Evolutionary conservation across 1,284 basidiomycete genomes (phyloP).

Genomic region (Puccinia hordei): DNA sequence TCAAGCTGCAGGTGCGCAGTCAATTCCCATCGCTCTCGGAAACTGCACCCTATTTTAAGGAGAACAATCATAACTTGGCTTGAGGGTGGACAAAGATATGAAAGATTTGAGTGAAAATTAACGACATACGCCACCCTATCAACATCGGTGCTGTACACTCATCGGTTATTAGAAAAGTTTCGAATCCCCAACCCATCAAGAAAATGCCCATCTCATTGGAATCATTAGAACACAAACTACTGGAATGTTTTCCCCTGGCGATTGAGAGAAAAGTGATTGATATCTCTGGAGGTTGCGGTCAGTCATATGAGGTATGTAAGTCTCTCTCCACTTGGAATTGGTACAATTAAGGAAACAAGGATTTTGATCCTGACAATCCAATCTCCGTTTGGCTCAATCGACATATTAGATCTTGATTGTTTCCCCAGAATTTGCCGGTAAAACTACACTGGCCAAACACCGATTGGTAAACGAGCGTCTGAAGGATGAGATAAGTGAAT

Average conservation of each 20-base stretch:
- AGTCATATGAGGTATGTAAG: conserved; percentile 40
- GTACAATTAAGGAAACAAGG: no score
- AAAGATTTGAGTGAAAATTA: no score
- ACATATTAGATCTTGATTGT: conserved; percentile 35
- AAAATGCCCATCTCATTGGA: conserved; percentile 38
- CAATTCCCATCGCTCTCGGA: no score
- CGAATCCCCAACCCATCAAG: not conserved
- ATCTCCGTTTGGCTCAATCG: not conserved
- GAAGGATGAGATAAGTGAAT: conserved; percentile 29
- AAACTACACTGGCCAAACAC: conserved; percentile 33
- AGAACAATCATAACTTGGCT: no score
- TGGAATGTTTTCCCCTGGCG: conserved; percentile 25
- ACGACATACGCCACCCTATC: no score
- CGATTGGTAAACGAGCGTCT: conserved; percentile 41
- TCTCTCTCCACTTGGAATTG: no score
- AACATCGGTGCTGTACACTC: no score
- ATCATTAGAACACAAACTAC: conserved; percentile 30
- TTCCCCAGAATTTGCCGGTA: conserved; percentile 38
- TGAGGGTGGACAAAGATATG: no score
- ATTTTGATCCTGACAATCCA: no score
- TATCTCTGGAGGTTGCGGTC: conserved; percentile 47
- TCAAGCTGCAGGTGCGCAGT: no score
- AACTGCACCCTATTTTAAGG: no score
- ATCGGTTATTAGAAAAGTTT: not conserved
- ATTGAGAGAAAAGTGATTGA: conserved; percentile 41